A percentile compares a stretch with the other conserved stretches of the same genome.
These are phyloP conservation scores for Eimeria zaria DNA, from an alignment of 169 alveolate genomes.

Conservation along the genomic window DNA sequence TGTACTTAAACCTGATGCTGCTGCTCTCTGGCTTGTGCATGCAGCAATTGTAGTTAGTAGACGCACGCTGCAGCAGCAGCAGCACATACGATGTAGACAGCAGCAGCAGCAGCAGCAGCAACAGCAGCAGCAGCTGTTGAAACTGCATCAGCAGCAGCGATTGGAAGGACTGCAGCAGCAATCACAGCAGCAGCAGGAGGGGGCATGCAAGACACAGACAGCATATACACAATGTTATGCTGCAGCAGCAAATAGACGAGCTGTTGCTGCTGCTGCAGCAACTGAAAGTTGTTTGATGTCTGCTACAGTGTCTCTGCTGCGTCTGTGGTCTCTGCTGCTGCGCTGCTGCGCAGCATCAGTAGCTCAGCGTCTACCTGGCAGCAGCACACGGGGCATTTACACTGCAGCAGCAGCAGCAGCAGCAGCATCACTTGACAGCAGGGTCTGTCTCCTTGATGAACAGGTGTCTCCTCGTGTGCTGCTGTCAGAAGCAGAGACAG, in stretches of 20 bases:
- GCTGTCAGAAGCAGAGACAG: constrained; percentile 40
- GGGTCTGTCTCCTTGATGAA: constrained; percentile 10
- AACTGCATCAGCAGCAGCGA: neutral
- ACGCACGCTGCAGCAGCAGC: constrained; percentile 73
- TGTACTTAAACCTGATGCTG: neutral
- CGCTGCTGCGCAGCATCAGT: constrained; percentile 55
- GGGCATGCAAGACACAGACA: neutral
- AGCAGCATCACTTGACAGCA: constrained; percentile 51
- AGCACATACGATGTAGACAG: constrained; percentile 22
- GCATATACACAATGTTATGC: neutral
- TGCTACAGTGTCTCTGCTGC: constrained; percentile 16
- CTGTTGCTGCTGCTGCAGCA: constrained; percentile 37
- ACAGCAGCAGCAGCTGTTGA: neutral
- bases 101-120: constrained; percentile 67
- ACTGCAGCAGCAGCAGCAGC: constrained; percentile 54
- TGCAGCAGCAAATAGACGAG: neutral
- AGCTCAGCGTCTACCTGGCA: neutral
- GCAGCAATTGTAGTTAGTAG: neutral
- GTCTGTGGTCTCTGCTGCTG: constrained; percentile 47
- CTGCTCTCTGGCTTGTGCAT: constrained; percentile 27
- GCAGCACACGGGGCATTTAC: constrained; percentile 19
- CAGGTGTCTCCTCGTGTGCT: neutral
- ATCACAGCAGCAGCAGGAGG: neutral
- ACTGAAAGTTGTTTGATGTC: constrained; percentile 29
- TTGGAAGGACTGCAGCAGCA: too few relatives aligned